Percentiles rank a stretch among this genome's conserved stretches.
phyloP scores from a whole-genome alignment of 2,329 filamentous ascomycete species.

The Fusarium humuli region DNA sequence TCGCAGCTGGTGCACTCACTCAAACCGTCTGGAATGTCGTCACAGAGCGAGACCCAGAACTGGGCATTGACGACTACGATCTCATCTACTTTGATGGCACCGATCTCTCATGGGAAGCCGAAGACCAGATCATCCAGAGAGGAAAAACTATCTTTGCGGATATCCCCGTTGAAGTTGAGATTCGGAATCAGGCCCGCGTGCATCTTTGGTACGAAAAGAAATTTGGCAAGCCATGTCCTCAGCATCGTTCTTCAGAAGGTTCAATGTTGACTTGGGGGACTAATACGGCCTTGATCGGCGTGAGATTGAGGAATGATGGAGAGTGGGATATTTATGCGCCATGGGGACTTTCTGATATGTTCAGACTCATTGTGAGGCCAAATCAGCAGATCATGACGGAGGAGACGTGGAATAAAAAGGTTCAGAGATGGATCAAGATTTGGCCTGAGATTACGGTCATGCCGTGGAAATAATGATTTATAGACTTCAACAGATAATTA shows the following conservation, averaged over 20 bases:
- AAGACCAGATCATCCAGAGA: constrained; percentile 50
- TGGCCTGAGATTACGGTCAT: constrained; percentile 48
- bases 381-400: constrained; percentile 46
- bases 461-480: constrained; percentile 37
- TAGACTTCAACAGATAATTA: neutral
- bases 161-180: constrained; percentile 50
- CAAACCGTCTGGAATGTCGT: constrained; percentile 55
- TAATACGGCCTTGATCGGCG: constrained; percentile 51
- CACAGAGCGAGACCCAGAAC: constrained; percentile 45
- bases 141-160: constrained; percentile 49
- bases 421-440: constrained; percentile 46
- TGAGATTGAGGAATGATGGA: constrained; percentile 41
- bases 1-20: constrained; percentile 52
- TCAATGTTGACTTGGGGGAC: constrained; percentile 53
- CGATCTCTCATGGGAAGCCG: constrained; percentile 53
- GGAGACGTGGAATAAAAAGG: constrained; percentile 49
- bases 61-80: constrained; percentile 54
- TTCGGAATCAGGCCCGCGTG: constrained; percentile 55
- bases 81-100: constrained; percentile 51
- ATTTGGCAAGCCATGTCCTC: constrained; percentile 48
- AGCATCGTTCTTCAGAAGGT: constrained; percentile 48
- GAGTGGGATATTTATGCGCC: constrained; percentile 53
- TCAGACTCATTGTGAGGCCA: constrained; percentile 50
- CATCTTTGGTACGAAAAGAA: constrained; percentile 53
- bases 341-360: constrained; percentile 52